Evolutionary conservation across 1,284 basidiomycete species (phyloP).

Genomic region (Kwoniella shivajii): DNA sequence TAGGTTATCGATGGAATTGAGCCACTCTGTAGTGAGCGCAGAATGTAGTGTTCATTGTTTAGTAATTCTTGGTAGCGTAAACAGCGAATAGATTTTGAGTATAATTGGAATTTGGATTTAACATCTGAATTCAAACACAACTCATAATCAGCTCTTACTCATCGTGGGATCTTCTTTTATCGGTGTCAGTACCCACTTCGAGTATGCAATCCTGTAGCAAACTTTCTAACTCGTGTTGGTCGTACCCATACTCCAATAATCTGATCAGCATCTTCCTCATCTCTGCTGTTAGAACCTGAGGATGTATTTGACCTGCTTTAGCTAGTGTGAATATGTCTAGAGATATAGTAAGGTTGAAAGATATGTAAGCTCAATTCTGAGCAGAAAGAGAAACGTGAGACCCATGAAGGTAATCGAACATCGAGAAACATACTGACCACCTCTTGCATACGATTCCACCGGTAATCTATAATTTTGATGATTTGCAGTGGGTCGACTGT

Average conservation of each 20-base stretch:
- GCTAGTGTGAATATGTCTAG: slow-evolving; percentile 18
- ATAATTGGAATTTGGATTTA: slow-evolving; percentile 27
- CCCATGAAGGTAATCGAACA: not conserved
- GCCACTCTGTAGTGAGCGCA: no score
- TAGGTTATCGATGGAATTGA: no score
- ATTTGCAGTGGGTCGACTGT: slow-evolving; percentile 34
- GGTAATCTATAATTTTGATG: slow-evolving; percentile 44
- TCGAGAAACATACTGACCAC: slow-evolving; percentile 29
- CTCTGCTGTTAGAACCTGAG: slow-evolving; percentile 28
- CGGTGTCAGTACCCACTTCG: slow-evolving; percentile 32
- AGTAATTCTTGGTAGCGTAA: slow-evolving; percentile 38
- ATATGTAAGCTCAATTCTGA: not conserved
- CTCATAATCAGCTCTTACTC: not conserved
- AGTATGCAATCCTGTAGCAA: slow-evolving; percentile 26
- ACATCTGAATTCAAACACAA: slow-evolving; percentile 24
- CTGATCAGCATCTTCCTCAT: slow-evolving; percentile 24
- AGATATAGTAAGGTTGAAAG: not conserved
- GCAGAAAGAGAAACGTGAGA: not conserved
- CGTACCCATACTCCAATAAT: slow-evolving; percentile 36
- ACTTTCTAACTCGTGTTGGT: slow-evolving; percentile 25
- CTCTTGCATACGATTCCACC: slow-evolving; percentile 29
- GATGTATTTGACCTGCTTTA: slow-evolving; percentile 25
- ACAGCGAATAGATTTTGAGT: slow-evolving; percentile 46
- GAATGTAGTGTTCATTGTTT: no score
- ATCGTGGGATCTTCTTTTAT: not conserved